Conservation (phyloP, 495 filamentous ascomycete species). For the Parathielavia appendiculata region DNA sequence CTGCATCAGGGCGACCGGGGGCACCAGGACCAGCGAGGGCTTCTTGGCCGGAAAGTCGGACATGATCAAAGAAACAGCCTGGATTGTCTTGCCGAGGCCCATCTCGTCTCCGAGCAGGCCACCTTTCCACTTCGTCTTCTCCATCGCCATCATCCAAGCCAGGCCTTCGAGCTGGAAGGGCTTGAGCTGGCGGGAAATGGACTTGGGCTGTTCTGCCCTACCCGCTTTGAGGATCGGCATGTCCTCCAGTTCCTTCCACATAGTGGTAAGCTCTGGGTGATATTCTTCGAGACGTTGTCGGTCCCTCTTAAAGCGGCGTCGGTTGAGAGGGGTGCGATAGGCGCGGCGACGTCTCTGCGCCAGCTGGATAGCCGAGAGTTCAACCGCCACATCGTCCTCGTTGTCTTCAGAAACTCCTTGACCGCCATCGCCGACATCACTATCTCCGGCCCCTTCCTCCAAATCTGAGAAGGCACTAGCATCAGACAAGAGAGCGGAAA, state of each 20-base stretch:
- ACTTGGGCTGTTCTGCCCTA: constrained; percentile 66
- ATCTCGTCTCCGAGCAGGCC: constrained; percentile 93
- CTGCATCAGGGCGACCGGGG: constrained; percentile 94
- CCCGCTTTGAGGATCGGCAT: constrained; percentile 60
- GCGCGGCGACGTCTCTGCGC: constrained; percentile 25
- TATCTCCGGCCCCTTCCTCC: not conserved
- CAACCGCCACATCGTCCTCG: constrained; percentile 2
- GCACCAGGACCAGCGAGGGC: constrained; percentile 84
- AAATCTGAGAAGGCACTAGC: not conserved
- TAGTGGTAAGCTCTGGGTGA: constrained; percentile 71
- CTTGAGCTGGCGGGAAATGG: constrained; percentile 77
- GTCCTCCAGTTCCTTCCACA: constrained; percentile 74
- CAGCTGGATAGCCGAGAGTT: constrained; percentile 7
- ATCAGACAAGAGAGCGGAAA: constrained; percentile 2
- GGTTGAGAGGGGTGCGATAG: constrained; percentile 24
- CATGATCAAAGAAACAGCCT: constrained; percentile 95
- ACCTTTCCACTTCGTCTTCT: constrained; percentile 76
- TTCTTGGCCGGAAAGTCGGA: constrained; percentile 80
- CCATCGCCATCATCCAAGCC: constrained; percentile 88
- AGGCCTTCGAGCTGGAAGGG: constrained; percentile 90
- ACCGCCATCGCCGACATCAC: not conserved
- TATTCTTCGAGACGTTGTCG: constrained; percentile 54
- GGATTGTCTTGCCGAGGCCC: constrained; percentile 98
- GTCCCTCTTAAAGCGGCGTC: constrained; percentile 23
- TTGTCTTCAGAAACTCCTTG: not conserved